Base-by-base conservation (phyloP, 1,139 yeast genomes). In the Wickerhamomyces sp. region DNA sequence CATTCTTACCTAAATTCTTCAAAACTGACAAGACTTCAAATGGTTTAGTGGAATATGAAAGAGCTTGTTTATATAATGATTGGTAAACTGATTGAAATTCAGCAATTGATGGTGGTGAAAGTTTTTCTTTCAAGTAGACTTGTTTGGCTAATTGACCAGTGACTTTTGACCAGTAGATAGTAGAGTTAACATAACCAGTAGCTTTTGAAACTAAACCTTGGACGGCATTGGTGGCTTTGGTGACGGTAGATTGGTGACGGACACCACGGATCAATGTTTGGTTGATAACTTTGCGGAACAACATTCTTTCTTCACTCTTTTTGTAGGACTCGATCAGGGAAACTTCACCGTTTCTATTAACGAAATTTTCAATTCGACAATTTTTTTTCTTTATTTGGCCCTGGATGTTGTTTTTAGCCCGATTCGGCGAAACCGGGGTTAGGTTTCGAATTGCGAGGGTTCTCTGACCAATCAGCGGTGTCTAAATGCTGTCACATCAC, bases 91-190 rank as follows among this genome's bases (percentile, higher is more conserved):
- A 72, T 73, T 87, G 84, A 74, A 93, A 78, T 67, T 90, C 91
- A 51, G 81, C 78, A 50, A 76, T 63, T 40, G 90, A 67, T 61
- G 99, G 99, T 56, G 98, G 98, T 53, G 95, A 88, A 62, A 93
- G 75, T 53, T 91, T 95, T 74, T 93, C 99, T 69, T 86, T 84
- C 64, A 84, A 73, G 78, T 90, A 91, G 52, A 93, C 87, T 66
- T 86, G 86, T 73, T 91, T 93, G 50, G 90, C 87, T 58, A 93
- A 70, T 72, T 93, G 97, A 56, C 80, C 88, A 49, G 81, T 75
- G 52, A 93, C 98, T 74, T 91, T 93, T 59, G 87, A 72, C 90
- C 95, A 93, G 84, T 89, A 93, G 46, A 81, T 68, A 47, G 88
- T 73, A 52, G 72, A 63, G 67, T 79, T 74, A 42, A 66, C 55